Percentiles rank a stretch among this genome's conserved stretches.
Conservation (phyloP, 169 alveolate genomes). For the Plasmodium vivax region DNA sequence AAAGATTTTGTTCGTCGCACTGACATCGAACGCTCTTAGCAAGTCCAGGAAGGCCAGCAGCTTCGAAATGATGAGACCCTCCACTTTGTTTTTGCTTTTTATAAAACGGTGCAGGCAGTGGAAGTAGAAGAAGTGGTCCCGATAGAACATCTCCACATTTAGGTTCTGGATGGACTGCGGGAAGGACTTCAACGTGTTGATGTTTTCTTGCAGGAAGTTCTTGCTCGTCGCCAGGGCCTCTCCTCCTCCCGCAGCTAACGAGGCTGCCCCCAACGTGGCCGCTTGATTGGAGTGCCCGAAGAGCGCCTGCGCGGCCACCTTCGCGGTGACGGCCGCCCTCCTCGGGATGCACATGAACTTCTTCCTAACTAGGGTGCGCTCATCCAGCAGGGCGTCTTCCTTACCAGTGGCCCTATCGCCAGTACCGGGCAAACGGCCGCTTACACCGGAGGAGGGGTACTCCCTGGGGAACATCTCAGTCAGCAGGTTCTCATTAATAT, state of each 20-base stretch:
- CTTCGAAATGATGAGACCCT: conserved; percentile 33
- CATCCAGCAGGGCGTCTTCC: background rate
- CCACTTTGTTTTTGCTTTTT: conserved; percentile 67
- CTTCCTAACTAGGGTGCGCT: background rate
- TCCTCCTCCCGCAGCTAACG: background rate
- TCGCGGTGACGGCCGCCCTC: background rate
- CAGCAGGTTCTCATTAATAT: conserved; percentile 33
- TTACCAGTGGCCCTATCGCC: background rate
- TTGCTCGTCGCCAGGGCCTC: background rate
- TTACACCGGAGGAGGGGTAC: background rate
- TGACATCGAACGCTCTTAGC: conserved; percentile 20
- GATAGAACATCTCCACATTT: conserved; percentile 53
- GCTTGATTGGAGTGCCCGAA: background rate
- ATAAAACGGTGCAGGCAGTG: conserved; percentile 42
- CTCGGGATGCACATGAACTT: conserved; percentile 40
- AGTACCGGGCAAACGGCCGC: background rate
- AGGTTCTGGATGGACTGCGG: conserved; percentile 58
- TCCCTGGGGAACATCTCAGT: conserved; percentile 4
- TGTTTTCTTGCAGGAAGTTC: conserved; percentile 34
- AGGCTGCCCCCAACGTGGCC: background rate
- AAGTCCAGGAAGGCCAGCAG: conserved; percentile 31
- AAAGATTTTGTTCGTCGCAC: conserved; percentile 5
- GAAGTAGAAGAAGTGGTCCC: conserved; percentile 49
- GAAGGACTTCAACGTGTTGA: conserved; percentile 39
- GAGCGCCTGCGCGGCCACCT: background rate